Base-by-base conservation (phyloP, 306 rosid genomes). In the Mimosa bimucronata region DNA sequence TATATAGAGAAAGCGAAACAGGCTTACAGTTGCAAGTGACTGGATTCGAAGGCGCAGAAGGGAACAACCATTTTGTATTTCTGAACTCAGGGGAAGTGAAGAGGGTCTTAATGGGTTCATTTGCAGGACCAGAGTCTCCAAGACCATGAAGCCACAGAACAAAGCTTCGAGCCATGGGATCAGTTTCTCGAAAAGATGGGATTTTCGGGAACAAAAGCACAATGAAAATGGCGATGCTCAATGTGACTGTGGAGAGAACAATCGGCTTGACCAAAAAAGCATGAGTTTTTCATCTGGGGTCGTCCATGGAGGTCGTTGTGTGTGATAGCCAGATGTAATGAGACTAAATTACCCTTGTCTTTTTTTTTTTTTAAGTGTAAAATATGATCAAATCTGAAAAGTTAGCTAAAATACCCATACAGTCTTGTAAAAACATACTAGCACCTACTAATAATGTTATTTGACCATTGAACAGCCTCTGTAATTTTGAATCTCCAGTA, bases 41-140 rank as follows among this genome's bases (percentile, higher is more conserved):
- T 1, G 95, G 94, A 75, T 83, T 87, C 29, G 74, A 45, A 58
- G 98, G 98, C 42, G 97, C 97, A 53, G 95, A 89, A 73, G 98
- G 98, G 81, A 95, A 94, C 60, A 88, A 83, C 98, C 98, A 95
- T 57, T 76, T 81, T 42, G 98, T 78, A 89, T 70, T 81, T 66
- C 66, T 72, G 73, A 95, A 92, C 82, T 84, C 66, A 28, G 95
- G 88, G 48, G 98, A 92, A 75, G 92, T 85, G 96, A 95, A 95
- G 29, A 91, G 75, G 40, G 83, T 80, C 83, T 83, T 92, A 79
- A 94, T 91, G 81, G 97, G 95, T 83, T 94, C 94, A 78, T 94
- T 94, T 72, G 97, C 91, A 7, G 97, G 95, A 77, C 97, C 98
- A 1, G 97, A 94, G 80, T 94, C 97, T 21, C 97, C 97, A 34